A percentile compares a stretch with the other conserved stretches of the same genome.
Evolutionary conservation across 139 green algal genomes (phyloP).

Genomic region (Tetradesmus lagerheimii): DNA sequence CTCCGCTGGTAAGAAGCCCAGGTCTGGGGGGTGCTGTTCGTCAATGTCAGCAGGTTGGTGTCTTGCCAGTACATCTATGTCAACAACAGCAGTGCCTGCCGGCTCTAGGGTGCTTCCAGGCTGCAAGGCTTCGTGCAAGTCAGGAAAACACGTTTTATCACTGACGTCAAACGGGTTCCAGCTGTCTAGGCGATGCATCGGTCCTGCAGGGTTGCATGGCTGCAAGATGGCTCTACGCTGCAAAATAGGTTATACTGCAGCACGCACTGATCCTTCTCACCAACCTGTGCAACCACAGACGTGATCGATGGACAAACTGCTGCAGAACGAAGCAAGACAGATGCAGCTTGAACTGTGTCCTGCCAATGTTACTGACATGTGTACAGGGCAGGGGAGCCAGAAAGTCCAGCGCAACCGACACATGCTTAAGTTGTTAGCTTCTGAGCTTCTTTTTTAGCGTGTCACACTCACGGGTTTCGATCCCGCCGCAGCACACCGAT

Average conservation of each 20-base stretch:
- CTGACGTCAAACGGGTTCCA: conserved; percentile 46
- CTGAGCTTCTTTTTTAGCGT: too few species aligned
- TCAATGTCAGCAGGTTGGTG: conserved; percentile 4
- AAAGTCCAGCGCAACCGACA: too few species aligned
- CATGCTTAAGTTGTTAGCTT: too few species aligned
- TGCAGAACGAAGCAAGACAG: not conserved
- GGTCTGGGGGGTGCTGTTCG: not conserved
- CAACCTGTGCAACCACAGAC: too few species aligned
- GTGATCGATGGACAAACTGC: too few species aligned
- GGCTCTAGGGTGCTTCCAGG: not conserved
- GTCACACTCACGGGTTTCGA: not conserved
- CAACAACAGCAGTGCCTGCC: conserved; percentile 21
- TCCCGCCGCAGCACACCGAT: not conserved
- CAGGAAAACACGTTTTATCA: conserved; percentile 33
- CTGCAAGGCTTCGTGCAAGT: conserved; percentile 1
- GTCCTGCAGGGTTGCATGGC: not conserved
- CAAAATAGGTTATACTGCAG: too few species aligned
- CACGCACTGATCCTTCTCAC: too few species aligned
- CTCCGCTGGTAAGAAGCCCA: not conserved
- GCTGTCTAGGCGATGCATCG: not conserved
- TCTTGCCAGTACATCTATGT: conserved; percentile 23
- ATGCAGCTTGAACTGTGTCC: not conserved
- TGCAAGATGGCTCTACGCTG: not conserved
- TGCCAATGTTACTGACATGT: conserved; percentile 5
- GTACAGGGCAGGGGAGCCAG: not conserved